Evolutionary conservation across 2,329 filamentous ascomycete species (phyloP).

Genomic region (Pseudodiploospora longispora): DNA sequence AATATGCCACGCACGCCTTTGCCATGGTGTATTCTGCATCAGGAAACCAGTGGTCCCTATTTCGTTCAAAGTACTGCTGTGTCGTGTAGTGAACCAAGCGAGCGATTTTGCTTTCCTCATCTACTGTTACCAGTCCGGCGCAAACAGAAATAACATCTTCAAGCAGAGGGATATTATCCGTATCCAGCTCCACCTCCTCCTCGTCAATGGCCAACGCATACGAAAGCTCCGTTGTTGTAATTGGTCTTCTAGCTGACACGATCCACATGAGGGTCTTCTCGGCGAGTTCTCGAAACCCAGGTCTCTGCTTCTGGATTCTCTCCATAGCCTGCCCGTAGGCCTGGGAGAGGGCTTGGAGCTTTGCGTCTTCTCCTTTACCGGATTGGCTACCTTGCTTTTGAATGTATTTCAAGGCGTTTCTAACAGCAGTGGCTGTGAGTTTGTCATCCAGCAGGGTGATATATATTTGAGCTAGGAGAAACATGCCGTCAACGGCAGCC

Average conservation of each 20-base stretch:
- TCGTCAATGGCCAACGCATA: slow-evolving; percentile 30
- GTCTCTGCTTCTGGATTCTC: slow-evolving; percentile 28
- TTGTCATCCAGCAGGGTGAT: neutral
- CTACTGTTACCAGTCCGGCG: slow-evolving; percentile 30
- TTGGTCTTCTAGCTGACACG: slow-evolving; percentile 21
- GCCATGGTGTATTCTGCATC: slow-evolving; percentile 21
- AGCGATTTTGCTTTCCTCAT: slow-evolving; percentile 26
- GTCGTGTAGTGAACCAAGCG: slow-evolving; percentile 35
- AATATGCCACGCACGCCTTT: too few species aligned
- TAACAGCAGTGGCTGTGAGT: neutral
- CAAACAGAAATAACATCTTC: slow-evolving; percentile 27
- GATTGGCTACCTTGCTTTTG: neutral
- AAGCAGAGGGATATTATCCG: slow-evolving; percentile 23
- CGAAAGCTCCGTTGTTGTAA: slow-evolving; percentile 27
- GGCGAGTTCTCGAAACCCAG: slow-evolving; percentile 24
- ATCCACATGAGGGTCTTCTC: slow-evolving; percentile 31
- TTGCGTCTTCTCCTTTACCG: neutral
- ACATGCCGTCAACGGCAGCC: neutral
- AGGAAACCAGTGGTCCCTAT: slow-evolving; percentile 19
- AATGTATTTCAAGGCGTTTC: neutral
- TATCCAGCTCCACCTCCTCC: slow-evolving; percentile 18
- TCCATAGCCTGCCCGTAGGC: slow-evolving; percentile 15
- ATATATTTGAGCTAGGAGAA: slow-evolving; percentile 1
- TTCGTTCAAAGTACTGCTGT: slow-evolving; percentile 30
- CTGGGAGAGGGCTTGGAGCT: neutral